Conservation (phyloP, 2,329 filamentous ascomycete species). For the Pseudofabraea citricarpa region DNA sequence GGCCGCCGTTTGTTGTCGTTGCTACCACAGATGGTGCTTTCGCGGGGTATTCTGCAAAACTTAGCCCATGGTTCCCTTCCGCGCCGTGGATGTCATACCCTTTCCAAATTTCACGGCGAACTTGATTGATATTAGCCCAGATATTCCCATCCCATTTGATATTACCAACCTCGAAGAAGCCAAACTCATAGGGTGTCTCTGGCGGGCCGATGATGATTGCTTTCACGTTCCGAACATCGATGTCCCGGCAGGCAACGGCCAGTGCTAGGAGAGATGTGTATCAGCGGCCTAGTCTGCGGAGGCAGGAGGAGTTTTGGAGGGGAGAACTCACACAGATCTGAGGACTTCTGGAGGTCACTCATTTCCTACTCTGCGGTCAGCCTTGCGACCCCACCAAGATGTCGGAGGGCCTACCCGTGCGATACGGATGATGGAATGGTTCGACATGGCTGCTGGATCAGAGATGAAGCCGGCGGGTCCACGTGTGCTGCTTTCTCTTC, state of each 20-base stretch:
- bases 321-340: conserved; percentile 68
- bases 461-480: too few species aligned
- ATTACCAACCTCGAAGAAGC: conserved; percentile 80
- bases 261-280: too few species aligned
- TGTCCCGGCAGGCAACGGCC: conserved; percentile 80
- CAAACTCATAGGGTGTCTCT: conserved; percentile 93
- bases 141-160: neutral
- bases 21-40: conserved; percentile 59
- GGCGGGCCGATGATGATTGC: conserved; percentile 89
- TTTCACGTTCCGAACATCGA: conserved; percentile 82
- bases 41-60: conserved; percentile 68
- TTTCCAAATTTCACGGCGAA: conserved; percentile 73
- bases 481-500: too few species aligned
- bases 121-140: conserved; percentile 38
- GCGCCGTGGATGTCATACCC: conserved; percentile 43
- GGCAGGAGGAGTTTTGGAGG: conserved; percentile 11
- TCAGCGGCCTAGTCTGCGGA: too few species aligned
- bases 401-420: conserved; percentile 60
- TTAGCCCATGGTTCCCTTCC: neutral
- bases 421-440: conserved; percentile 85
- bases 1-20: conserved; percentile 82
- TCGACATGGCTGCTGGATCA: conserved; percentile 65
- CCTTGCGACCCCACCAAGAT: conserved; percentile 24
- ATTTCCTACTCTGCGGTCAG: conserved; percentile 61
- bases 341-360: conserved; percentile 74